Percentiles rank a stretch among this genome's conserved stretches.
Conservation (phyloP, 202 grass and related monocot genomes). For the Carex arenaria region DNA sequence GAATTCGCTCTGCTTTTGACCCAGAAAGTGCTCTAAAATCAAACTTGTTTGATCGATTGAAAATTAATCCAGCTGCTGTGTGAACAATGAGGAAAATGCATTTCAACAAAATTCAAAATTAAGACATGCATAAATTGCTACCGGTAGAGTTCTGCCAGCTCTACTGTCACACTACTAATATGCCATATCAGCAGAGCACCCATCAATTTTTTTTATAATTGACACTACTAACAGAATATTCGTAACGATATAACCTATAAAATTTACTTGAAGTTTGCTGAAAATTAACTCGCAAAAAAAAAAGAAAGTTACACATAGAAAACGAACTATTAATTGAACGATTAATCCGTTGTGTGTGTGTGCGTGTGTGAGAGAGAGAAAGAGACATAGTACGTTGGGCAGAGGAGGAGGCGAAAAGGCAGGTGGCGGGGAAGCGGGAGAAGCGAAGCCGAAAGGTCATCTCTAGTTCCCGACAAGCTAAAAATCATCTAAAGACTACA, state of each 20-base stretch:
- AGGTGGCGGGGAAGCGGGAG: constrained; percentile 6
- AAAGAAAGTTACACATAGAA: neutral
- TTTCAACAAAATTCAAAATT: neutral
- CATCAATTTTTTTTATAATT: neutral
- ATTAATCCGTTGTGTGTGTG: neutral
- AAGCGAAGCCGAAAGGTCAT: constrained; percentile 10
- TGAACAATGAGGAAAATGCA: neutral
- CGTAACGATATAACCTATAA: too few relatives aligned
- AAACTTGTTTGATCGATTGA: neutral
- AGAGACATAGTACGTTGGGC: constrained; percentile 10
- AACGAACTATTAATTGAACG: neutral
- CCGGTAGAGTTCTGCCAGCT: neutral
- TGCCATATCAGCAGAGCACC: neutral
- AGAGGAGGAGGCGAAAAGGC: constrained; percentile 14
- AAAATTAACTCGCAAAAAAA: neutral
- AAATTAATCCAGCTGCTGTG: constrained; percentile 15
- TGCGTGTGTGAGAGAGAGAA: neutral
- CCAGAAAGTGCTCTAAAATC: constrained; percentile 30
- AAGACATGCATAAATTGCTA: neutral
- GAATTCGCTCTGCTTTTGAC: constrained; percentile 48
- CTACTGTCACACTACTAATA: neutral
- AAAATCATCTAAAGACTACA: neutral
- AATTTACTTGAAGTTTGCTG: neutral
- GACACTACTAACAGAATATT: too few relatives aligned
- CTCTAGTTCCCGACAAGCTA: neutral